Evolutionary conservation across 2,329 filamentous ascomycete species (phyloP).

Genomic region (Neodidymelliopsis sp.): DNA sequence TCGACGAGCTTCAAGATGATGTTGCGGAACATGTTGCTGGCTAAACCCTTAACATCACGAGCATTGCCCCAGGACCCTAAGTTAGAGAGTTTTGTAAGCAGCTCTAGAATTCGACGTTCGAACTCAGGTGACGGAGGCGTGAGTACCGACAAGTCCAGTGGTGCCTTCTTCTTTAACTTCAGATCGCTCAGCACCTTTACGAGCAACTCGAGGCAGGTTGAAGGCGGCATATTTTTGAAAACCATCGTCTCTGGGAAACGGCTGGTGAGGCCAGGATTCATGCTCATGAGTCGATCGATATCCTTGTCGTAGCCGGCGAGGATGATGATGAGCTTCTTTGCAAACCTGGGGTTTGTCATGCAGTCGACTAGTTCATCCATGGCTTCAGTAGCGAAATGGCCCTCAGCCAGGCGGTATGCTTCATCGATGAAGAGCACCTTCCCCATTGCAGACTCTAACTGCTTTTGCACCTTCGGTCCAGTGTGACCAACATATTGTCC

Average conservation of each 20-base stretch:
- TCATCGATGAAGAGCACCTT: constrained; percentile 76
- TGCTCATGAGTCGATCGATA: constrained; percentile 68
- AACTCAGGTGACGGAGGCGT: constrained; percentile 26
- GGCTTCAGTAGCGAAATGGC: constrained; percentile 64
- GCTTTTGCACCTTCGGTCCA: constrained; percentile 68
- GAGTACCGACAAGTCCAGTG: constrained; percentile 39
- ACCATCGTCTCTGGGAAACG: constrained; percentile 69
- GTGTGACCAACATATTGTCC: constrained; percentile 75
- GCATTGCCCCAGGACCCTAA: constrained; percentile 68
- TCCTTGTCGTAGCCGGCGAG: constrained; percentile 73
- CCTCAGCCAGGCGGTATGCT: constrained; percentile 70
- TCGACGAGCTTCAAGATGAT: constrained; percentile 33
- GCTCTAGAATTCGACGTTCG: constrained; percentile 23
- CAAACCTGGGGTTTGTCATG: constrained; percentile 65
- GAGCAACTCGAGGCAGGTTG: constrained; percentile 50
- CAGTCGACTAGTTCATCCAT: constrained; percentile 61
- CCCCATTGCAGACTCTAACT: constrained; percentile 69
- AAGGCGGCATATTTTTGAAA: constrained; percentile 56
- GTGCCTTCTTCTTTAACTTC: constrained; percentile 37
- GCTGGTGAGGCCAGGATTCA: constrained; percentile 69
- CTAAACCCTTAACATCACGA: constrained; percentile 66
- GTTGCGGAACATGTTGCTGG: constrained; percentile 58
- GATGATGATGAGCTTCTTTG: constrained; percentile 69
- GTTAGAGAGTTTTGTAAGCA: constrained; percentile 53
- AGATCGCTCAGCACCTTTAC: constrained; percentile 46